phyloP scores from a whole-genome alignment of 257 asterid genomes.

The Solanum piurae region DNA sequence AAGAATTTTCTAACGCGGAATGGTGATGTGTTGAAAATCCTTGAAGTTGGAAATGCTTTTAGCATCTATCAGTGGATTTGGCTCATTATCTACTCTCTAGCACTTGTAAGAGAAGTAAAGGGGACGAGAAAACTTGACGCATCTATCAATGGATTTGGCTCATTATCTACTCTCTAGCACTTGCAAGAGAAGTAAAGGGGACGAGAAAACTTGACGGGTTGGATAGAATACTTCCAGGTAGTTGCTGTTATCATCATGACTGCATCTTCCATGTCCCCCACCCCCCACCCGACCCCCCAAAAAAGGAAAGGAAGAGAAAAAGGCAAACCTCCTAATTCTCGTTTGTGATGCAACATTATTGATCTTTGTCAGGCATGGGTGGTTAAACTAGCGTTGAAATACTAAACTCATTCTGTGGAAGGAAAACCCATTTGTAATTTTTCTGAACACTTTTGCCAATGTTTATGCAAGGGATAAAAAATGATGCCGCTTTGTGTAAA shows the following conservation, averaged over 20 bases:
- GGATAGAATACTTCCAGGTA: neutral
- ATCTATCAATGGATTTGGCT: neutral
- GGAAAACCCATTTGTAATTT: neutral
- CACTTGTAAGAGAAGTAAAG: neutral
- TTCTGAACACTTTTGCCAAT: neutral
- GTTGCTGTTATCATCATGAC: neutral
- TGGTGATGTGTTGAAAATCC: neutral
- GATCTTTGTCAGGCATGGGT: neutral
- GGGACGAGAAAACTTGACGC: neutral
- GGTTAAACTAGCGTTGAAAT: neutral
- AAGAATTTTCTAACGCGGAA: neutral
- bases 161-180: neutral
- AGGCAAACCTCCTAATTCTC: neutral
- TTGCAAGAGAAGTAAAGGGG: neutral
- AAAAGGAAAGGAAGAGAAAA: neutral
- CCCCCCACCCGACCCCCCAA: neutral
- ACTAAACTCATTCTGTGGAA: neutral
- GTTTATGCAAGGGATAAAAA: constrained; percentile 47
- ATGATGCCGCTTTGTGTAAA: constrained; percentile 20
- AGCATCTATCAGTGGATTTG: neutral
- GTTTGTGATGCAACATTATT: neutral
- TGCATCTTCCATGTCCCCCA: neutral
- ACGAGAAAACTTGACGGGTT: neutral
- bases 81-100: neutral
- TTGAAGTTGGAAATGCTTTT: neutral